Conservation (phyloP, 1,139 yeast species). For the Williopsis jadinii region DNA sequence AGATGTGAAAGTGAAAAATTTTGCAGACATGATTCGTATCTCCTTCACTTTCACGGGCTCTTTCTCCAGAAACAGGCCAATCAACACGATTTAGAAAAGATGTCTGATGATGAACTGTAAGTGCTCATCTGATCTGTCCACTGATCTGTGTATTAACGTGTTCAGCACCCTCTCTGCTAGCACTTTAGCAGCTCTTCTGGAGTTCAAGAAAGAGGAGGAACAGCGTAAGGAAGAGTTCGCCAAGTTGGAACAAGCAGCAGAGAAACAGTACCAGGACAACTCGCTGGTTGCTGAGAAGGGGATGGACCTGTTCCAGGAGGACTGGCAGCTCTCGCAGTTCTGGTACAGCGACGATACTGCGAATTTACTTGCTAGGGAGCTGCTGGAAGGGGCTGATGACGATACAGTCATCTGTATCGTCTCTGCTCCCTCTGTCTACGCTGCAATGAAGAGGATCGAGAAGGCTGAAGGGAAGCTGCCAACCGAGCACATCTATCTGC, state of each 20-base stretch:
- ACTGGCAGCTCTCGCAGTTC: constrained; percentile 91
- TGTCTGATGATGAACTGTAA: constrained; percentile 3
- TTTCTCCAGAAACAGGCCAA: no score
- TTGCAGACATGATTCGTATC: neutral
- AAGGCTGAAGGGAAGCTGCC: constrained; percentile 47
- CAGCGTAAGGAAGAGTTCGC: constrained; percentile 54
- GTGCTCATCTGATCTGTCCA: neutral
- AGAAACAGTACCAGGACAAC: constrained; percentile 31
- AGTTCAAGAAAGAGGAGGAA: constrained; percentile 62
- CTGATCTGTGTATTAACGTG: neutral
- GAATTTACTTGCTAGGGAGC: constrained; percentile 53
- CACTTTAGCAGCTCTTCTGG: constrained; percentile 72
- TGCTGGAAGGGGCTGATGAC: constrained; percentile 68
- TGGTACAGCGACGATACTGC: constrained; percentile 82
- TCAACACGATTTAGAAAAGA: neutral
- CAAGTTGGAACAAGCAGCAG: constrained; percentile 50
- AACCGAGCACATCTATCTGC: constrained; percentile 60
- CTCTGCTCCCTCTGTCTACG: constrained; percentile 89
- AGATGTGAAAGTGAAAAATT: no score
- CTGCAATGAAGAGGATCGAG: constrained; percentile 55
- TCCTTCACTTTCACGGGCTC: neutral
- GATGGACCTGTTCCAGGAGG: constrained; percentile 72
- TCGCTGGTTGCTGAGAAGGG: constrained; percentile 30
- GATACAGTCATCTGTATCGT: constrained; percentile 68
- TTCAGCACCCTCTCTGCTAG: constrained; percentile 38